Base-by-base conservation (phyloP, 2,329 filamentous ascomycete genomes). In the Aspergillus terreus region DNA sequence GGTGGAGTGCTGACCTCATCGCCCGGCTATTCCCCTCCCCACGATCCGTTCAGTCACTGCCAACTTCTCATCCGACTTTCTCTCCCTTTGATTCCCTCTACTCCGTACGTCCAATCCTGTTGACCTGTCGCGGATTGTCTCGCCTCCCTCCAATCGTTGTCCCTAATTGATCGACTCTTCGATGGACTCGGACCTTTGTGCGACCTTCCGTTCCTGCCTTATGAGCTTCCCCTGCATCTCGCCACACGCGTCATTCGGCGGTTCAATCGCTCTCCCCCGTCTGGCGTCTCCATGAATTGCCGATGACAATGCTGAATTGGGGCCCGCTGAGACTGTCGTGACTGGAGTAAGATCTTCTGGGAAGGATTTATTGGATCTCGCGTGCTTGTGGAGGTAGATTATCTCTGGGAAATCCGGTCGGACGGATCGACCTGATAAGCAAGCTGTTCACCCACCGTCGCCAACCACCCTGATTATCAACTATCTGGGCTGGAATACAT, bases 201-300 rank as follows among this genome's bases (percentile, higher is more conserved):
- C 33, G 43, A 25, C 36, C 27, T 44, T 23, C 25, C 23, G 25
- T 45, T 36, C 35, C 41, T 53, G 49, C 50, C 53, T 47, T 49
- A 57, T 58, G 57, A 21, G 27, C 35, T 54, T 53, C 53, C 55
- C 58, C 52, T 44, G 38, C 46, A 47, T 49, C 49, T 51, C 51
- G 54, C 53, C 52, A 55, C 52, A 43, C 51, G 46, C 52, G 44
- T 52, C 52, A 53, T 49, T 55, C 38, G 17, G 32, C 38, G 41
- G 36, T 42, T 47, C 44, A 44, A 49, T 49, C 33, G 17, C 47
- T 46, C 42, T 42, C 27, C 15, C 47, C 27, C 21, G 30, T 17
- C 44, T 45, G 44, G 23, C 35, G 41, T 43, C 42, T 47, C 50
- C 51, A 48, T 58, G 57, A 61, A 51, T 47, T 54, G 55, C 53